Base-by-base conservation (phyloP, 306 rosid species). In the Sphenostylis stenocarpa region DNA sequence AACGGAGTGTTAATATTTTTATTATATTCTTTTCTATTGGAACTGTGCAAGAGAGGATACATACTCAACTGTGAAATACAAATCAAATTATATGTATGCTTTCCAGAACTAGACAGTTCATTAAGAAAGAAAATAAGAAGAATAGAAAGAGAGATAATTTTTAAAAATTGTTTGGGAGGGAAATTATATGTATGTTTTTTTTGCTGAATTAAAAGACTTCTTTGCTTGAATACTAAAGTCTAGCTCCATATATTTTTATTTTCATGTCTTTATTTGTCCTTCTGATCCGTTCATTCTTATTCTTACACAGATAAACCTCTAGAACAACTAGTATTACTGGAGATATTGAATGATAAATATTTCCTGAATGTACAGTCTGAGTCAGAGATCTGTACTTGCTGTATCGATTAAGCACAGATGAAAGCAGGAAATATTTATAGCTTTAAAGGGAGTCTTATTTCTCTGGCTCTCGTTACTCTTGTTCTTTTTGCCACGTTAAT, bases 371-470 rank as follows among this genome's bases (percentile, higher is more conserved):
- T 26, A 45, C 24, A 26, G 49, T 41, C 80, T 52, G 12, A 65
- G 63, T 31, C 77, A 67, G 26, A 64, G 55, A 84, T 67, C 57
- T 76, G 77, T 31, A 56, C 31, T 38, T 81, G 17, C 38, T 23
- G 73, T 48, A 38, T 51, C 61, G 33, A 41, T 57, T 62, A 34
- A 72, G 67, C 23, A 33, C 77, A 84, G 77, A 95, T 95, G 98
- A 95, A 89, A 81, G 87, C 81, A 52, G 93, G 86, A 80, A 77
- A 15, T 70, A 43, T 38, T 74, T 55, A n/a, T 67, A 79, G 80
- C 67, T 78, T 84, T 80, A 81, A 76, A 81, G 88, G 97, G 75
- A 84, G 61, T 57, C 65, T 84, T 75, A 13, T 92, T 78, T 89
- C 85, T 81, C 33, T 88, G 53, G 76, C 85, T 65, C 48, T 95